Base-by-base conservation (phyloP, 148 eudicot genomes). In the Cornus suecica region DNA sequence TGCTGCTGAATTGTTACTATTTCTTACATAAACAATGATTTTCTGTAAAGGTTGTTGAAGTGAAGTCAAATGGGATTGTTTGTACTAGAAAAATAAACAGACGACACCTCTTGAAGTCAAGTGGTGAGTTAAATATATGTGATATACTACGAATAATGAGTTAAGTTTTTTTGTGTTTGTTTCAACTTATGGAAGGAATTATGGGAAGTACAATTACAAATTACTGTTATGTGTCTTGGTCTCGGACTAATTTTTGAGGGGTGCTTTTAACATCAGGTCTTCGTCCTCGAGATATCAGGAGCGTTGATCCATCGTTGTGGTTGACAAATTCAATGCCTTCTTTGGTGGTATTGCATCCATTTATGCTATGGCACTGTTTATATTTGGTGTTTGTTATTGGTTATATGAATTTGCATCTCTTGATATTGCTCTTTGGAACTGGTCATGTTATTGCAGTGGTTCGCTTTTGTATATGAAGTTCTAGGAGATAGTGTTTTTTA, bases 231-330 rank as follows among this genome's bases (percentile, higher is more conserved):
- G 9, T 37, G 9, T 37, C 42, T 37, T 10, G 6, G 42, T 37
- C 42, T 37, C 42, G 6, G 42, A 3, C 42, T 5, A 37, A 32
- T 74, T 45, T 37, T 24, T 75, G 23, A 2, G 24, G n/a, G 10
- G 27, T 66, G 62, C 63, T 41, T 70, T 30, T 34, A 0, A n/a
- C 56, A 54, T 74, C 80, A 95, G 99, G 99, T 72, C 94, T 95
- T 71, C 98, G 99, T 26, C 99, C 99, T 79, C 98, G 98, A 74
- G 99, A 95, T 76, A 77, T 95, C 30, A 86, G 98, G 72, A 95
- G 98, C 66, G 98, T 95, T 66, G 99, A 95, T 83, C 99, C 99
- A 71, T 95, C 98, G 45, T 86, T 95, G 86, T 93, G 99, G 99
- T 80, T 95, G 88, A 95, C 94, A 69, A 95, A 95, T 77, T 79